Conservation (phyloP, 2,329 filamentous ascomycete genomes). For the Plenodomus lindquistii region DNA sequence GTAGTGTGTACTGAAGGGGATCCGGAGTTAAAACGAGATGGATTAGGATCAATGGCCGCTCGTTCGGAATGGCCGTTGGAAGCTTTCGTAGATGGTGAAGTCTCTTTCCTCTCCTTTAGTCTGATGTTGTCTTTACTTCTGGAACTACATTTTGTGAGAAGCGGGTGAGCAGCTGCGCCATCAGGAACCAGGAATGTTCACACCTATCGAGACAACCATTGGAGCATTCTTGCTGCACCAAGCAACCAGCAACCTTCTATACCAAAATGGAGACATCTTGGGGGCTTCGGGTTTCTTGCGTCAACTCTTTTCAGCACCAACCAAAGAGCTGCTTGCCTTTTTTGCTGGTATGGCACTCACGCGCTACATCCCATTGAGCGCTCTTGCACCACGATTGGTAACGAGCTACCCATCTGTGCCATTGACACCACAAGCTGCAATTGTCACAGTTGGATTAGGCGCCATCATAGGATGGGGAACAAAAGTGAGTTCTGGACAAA, state of each 20-base stretch:
- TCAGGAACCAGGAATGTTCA: conserved; percentile 50
- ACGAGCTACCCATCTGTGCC: conserved; percentile 48
- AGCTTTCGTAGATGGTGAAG: neutral
- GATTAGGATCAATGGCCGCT: neutral
- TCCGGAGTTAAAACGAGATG: conserved; percentile 4
- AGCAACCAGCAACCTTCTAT: conserved; percentile 54
- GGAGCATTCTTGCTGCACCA: conserved; percentile 57
- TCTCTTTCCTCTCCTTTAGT: neutral
- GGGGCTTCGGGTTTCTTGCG: conserved; percentile 55
- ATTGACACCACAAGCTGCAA: conserved; percentile 38
- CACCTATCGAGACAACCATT: conserved; percentile 55
- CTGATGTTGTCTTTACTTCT: neutral
- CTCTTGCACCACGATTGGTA: conserved; percentile 50
- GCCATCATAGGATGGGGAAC: conserved; percentile 57
- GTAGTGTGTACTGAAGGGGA: conserved; percentile 1
- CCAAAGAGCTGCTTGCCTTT: conserved; percentile 49
- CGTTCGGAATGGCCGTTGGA: neutral
- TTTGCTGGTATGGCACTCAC: conserved; percentile 53
- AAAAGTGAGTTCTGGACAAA: conserved; percentile 46
- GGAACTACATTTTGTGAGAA: neutral
- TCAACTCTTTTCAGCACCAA: conserved; percentile 47
- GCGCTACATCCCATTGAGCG: conserved; percentile 45
- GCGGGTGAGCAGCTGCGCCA: neutral
- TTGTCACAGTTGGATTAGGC: conserved; percentile 49
- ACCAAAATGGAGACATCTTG: conserved; percentile 57